These are phyloP conservation scores for Heritiera littoralis DNA, from an alignment of 345 rosid genomes.

Conservation along the genomic window DNA sequence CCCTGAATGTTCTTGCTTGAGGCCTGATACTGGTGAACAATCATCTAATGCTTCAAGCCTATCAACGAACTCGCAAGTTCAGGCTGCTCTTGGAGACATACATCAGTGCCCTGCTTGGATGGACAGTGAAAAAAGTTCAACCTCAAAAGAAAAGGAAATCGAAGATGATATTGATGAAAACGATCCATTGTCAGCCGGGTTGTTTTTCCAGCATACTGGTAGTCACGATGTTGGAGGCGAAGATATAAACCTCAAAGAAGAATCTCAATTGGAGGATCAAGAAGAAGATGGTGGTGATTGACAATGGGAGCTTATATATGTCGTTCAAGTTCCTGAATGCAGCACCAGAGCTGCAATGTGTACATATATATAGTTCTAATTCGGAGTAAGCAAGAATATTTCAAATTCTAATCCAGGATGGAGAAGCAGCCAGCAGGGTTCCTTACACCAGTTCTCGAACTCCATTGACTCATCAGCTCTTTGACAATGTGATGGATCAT, in stretches of 20 bases:
- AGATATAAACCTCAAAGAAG: slow-evolving; percentile 72
- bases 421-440: background rate
- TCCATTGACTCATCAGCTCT: slow-evolving; percentile 14
- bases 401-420: slow-evolving; percentile 10
- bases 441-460: slow-evolving; percentile 2
- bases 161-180: slow-evolving; percentile 86
- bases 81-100: slow-evolving; percentile 51
- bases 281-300: slow-evolving; percentile 82
- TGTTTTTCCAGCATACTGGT: slow-evolving; percentile 58
- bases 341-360: slow-evolving; percentile 10
- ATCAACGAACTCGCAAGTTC: slow-evolving; percentile 33
- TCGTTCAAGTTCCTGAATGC: background rate
- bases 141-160: slow-evolving; percentile 57
- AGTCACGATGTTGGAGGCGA: slow-evolving; percentile 58
- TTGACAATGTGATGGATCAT: background rate
- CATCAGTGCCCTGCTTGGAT: slow-evolving; percentile 79
- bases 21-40: slow-evolving; percentile 25
- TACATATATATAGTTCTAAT: slow-evolving; percentile 19
- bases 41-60: slow-evolving; percentile 36
- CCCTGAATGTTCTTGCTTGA: slow-evolving; percentile 86
- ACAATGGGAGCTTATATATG: slow-evolving; percentile 13
- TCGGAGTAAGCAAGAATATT: slow-evolving; percentile 1
- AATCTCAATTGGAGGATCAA: slow-evolving; percentile 79
- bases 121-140: slow-evolving; percentile 40
- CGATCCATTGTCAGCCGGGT: slow-evolving; percentile 60